Evolutionary conservation across 2,329 filamentous ascomycete genomes (phyloP).

Genomic region (Rosellinia necatrix): DNA sequence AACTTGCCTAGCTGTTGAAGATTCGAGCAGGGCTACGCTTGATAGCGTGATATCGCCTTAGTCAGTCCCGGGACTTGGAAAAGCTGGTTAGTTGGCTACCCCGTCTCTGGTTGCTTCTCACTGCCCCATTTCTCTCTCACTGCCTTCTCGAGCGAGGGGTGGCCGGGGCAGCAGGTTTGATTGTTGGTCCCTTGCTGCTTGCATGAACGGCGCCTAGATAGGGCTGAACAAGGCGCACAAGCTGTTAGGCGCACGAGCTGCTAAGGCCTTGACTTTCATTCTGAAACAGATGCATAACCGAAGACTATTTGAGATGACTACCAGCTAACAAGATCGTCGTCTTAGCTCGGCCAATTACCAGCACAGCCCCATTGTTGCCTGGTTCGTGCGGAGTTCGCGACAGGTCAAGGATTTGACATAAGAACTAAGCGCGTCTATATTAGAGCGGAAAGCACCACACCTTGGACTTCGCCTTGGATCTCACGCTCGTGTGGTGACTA

Average conservation of each 20-base stretch:
- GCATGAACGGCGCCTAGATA: conserved; percentile 17
- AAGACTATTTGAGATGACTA: neutral
- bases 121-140: neutral
- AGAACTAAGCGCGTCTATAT: conserved; percentile 8
- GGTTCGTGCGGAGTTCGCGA: conserved; percentile 1
- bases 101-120: conserved; percentile 2
- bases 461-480: neutral
- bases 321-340: conserved; percentile 18
- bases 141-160: neutral
- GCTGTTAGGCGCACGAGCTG: too few species aligned
- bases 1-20: neutral
- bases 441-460: neutral
- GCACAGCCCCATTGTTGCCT: conserved; percentile 5
- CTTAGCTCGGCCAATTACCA: conserved; percentile 4
- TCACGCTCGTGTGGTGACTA: conserved; percentile 20
- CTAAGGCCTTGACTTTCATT: too few species aligned
- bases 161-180: too few species aligned
- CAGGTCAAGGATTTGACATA: conserved; percentile 6
- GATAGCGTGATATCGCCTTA: conserved; percentile 7
- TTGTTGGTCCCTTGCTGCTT: conserved; percentile 9
- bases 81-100: conserved; percentile 8
- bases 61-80: neutral
- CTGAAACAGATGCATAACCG: neutral
- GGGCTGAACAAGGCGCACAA: conserved; percentile 23
- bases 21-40: neutral